These are phyloP conservation scores for Fistulina hepatica DNA, from an alignment of 1,284 basidiomycete species.

Conservation along the genomic window DNA sequence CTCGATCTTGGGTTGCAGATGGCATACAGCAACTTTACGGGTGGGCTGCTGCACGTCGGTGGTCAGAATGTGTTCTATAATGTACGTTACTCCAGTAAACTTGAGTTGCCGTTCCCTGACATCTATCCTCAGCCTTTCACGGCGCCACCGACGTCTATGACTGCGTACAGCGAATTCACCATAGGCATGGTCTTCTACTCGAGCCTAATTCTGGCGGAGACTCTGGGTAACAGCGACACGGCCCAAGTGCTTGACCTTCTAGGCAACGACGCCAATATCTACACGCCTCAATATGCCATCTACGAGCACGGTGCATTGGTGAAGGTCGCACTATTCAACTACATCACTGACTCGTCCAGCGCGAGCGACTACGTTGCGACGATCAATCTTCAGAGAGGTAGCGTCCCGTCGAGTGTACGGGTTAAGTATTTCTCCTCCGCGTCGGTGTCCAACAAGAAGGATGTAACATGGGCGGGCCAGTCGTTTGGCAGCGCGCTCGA, in stretches of 20 bases:
- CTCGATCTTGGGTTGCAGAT: conserved; percentile 54
- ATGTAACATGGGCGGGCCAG: too few relatives aligned
- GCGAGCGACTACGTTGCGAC: conserved; percentile 38
- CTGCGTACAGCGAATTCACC: conserved; percentile 46
- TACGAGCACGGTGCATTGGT: conserved; percentile 52
- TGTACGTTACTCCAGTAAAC: conserved; percentile 24
- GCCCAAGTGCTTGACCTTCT: conserved; percentile 45
- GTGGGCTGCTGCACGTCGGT: conserved; percentile 51
- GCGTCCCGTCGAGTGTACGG: conserved; percentile 6
- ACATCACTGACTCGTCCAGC: conserved; percentile 42
- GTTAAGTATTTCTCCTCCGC: conserved; percentile 11
- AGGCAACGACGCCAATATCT: conserved; percentile 33
- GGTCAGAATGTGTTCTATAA: conserved; percentile 62
- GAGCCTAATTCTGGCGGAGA: conserved; percentile 53
- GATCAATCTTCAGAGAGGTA: conserved; percentile 35
- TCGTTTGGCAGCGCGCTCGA: conserved; percentile 52
- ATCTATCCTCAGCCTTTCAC: too few relatives aligned
- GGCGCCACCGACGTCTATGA: conserved; percentile 51
- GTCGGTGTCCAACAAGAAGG: too few relatives aligned
- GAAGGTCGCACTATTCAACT: conserved; percentile 64
- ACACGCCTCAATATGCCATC: conserved; percentile 63
- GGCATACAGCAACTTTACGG: conserved; percentile 49
- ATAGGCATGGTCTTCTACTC: conserved; percentile 59
- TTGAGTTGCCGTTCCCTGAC: background rate
- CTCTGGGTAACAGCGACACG: conserved; percentile 46